Evolutionary conservation across 2,329 filamentous ascomycete genomes (phyloP), one percentile per base, ranked within the genome.

Genomic region (Fusarium sp.): DNA sequence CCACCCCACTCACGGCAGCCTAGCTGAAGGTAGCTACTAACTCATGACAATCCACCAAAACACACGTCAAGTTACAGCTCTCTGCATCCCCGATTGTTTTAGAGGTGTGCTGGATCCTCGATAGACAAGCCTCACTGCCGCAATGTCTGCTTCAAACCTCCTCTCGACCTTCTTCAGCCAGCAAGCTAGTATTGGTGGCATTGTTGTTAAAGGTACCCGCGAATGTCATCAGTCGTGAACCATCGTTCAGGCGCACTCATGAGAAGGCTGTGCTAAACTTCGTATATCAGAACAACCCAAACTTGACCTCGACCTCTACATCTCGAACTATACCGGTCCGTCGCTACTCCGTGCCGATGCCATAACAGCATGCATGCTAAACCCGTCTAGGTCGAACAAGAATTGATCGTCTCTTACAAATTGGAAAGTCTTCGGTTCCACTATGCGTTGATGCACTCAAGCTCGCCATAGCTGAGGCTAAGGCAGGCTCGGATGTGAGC

Each of bases 251-350:
- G 41, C 47, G 46, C 46, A 22, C 34, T 29, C 25, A 30, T 37
- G 18, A 41, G 47, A 47, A 45, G n/a, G 10, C n/a, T 22, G 20
- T 65, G 32, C 66, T 75, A 49, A 75, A 45, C 37, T 27, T 20
- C 46, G 18, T 37, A 37, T 44, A 63, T 18, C 55, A 95, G 93
- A 94, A 49, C 81, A 88, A 9, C 94, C 95, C 12, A 97, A 95
- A 77, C 91, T 98, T 73, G 96, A 98, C 75, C 87, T 99, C 44
- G 94, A 98, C 66, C 88, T 92, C 40, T 98, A 98, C 80, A 92
- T 97, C 52, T 87, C 91, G 71, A 97, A 98, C 77, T 99, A 98
- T 81, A 86, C 85, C 78, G 94, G 94, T 94, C 81, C 47, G 83
- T 53, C 30, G 22, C 41, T 3, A 18, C 71, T 8, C 48, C 34